Percentiles rank a stretch among this genome's conserved stretches.
Conservation (phyloP, 129 eudicot species). For the Ambrosia artemisiifolia region DNA sequence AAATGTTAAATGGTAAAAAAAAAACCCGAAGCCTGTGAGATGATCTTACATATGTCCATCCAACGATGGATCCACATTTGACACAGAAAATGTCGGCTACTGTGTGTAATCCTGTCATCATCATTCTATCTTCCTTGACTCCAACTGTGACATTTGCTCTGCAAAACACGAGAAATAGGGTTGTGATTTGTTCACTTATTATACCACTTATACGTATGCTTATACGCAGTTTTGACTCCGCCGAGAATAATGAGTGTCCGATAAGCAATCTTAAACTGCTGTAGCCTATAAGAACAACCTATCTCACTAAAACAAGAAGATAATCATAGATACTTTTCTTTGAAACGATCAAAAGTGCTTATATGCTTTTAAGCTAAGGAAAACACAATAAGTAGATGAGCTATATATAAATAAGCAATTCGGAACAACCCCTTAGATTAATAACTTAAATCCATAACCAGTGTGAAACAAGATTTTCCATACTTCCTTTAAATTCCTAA, state of each 20-base stretch:
- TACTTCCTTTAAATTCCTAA: not conserved
- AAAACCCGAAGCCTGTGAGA: slow-evolving; percentile 1
- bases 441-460: not conserved
- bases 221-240: not conserved
- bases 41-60: slow-evolving; percentile 94
- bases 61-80: slow-evolving; percentile 84
- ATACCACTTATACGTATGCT: too few relatives aligned
- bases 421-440: not conserved
- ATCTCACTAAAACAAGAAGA: not conserved
- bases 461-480: not conserved
- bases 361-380: not conserved
- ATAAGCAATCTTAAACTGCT: slow-evolving; percentile 2
- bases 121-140: slow-evolving; percentile 80
- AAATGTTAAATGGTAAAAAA: not conserved
- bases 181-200: too few relatives aligned
- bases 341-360: not conserved
- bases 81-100: slow-evolving; percentile 95
- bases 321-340: not conserved
- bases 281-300: not conserved
- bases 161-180: slow-evolving; percentile 13
- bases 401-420: not conserved
- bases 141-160: slow-evolving; percentile 83
- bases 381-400: not conserved
- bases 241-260: not conserved
- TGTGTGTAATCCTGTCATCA: slow-evolving; percentile 97